Evolutionary conservation across 2,329 filamentous ascomycete genomes (phyloP).

Genomic region (Dothideomycetidae sp.): DNA sequence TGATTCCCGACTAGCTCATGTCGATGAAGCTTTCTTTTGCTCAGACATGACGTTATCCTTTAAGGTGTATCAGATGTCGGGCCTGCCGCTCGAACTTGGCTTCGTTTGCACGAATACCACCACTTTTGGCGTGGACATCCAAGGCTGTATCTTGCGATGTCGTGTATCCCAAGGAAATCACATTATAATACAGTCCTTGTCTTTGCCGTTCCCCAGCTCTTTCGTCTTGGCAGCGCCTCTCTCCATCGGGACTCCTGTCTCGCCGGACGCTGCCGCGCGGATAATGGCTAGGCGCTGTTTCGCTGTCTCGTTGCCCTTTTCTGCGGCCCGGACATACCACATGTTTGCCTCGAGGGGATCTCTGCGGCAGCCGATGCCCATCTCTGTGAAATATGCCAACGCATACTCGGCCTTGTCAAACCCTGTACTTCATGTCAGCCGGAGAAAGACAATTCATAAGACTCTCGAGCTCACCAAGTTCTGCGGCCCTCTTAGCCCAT

Average conservation of each 20-base stretch:
- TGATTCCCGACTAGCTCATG: too few relatives aligned
- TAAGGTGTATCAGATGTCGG: too few relatives aligned
- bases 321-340: slow-evolving; percentile 94
- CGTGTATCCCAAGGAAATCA: too few relatives aligned
- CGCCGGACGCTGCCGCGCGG: slow-evolving; percentile 58
- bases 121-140: too few relatives aligned
- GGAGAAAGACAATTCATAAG: too few relatives aligned
- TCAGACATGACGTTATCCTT: too few relatives aligned
- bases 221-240: slow-evolving; percentile 20
- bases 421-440: too few relatives aligned
- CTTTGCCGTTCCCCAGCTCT: slow-evolving; percentile 17
- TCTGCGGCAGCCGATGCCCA: slow-evolving; percentile 88
- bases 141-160: too few relatives aligned
- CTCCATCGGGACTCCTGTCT: slow-evolving; percentile 22
- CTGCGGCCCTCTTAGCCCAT: slow-evolving; percentile 80
- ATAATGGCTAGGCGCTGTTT: slow-evolving; percentile 79
- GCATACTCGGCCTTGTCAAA: slow-evolving; percentile 71
- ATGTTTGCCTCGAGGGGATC: slow-evolving; percentile 95
- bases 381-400: slow-evolving; percentile 93
- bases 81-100: too few relatives aligned
- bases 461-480: slow-evolving; percentile 63
- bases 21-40: too few relatives aligned
- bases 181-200: slow-evolving; percentile 15
- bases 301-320: slow-evolving; percentile 78
- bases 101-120: too few relatives aligned